Evolutionary conservation across 1,139 yeast genomes (phyloP).

Genomic region (Neolecta irregularis): DNA sequence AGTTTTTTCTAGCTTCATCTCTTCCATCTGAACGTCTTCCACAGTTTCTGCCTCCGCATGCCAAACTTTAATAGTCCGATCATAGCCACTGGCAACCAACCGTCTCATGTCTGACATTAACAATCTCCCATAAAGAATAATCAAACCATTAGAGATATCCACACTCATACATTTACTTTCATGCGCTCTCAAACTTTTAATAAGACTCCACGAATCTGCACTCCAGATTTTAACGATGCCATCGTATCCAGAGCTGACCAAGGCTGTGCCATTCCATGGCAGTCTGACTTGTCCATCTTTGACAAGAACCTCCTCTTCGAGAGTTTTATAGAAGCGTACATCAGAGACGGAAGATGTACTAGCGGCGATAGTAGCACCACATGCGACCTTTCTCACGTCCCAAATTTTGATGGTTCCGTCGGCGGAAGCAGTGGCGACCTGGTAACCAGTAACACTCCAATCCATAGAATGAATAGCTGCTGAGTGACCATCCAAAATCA

Average conservation of each 20-base stretch:
- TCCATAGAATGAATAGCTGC: constrained; percentile 56
- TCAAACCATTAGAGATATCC: constrained; percentile 30
- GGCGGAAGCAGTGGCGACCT: constrained; percentile 70
- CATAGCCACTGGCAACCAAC: constrained; percentile 69
- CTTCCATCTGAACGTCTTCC: no score
- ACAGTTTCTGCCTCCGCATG: no score
- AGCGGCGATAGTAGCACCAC: constrained; percentile 47
- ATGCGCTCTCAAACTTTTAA: constrained; percentile 44
- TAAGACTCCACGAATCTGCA: constrained; percentile 54
- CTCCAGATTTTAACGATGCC: constrained; percentile 42
- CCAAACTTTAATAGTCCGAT: constrained; percentile 59
- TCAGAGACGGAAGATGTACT: constrained; percentile 64
- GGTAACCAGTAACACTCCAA: constrained; percentile 65
- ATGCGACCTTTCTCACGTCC: constrained; percentile 52
- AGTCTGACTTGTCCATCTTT: constrained; percentile 21
- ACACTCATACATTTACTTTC: constrained; percentile 61
- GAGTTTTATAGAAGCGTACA: constrained; percentile 35
- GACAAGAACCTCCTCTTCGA: constrained; percentile 15
- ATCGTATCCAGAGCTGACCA: constrained; percentile 60
- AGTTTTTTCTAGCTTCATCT: no score
- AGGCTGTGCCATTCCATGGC: constrained; percentile 30
- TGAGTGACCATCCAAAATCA: constrained; percentile 49
- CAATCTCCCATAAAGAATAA: not conserved
- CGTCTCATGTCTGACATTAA: constrained; percentile 24
- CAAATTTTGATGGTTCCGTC: constrained; percentile 71